Evolutionary conservation across 192 early-diverging fungal genomes (phyloP).

Genomic region (Radiomyces spectabilis): DNA sequence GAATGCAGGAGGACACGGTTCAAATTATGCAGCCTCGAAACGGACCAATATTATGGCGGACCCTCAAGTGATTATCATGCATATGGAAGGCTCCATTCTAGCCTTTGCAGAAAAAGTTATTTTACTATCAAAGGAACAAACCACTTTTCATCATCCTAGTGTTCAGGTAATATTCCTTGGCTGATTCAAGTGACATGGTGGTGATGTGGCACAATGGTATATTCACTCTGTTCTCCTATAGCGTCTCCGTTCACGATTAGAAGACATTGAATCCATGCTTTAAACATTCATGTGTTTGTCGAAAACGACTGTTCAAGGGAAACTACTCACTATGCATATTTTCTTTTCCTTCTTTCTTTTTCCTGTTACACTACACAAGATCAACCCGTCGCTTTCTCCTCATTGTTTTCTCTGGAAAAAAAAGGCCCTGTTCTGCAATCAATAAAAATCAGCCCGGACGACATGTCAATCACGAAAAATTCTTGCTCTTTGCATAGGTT

Average conservation of each 20-base stretch:
- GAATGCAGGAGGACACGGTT: neutral
- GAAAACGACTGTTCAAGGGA: neutral
- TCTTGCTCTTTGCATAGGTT: too few species aligned
- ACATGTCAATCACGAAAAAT: too few species aligned
- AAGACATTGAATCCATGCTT: neutral
- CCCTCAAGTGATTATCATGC: neutral
- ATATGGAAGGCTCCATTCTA: neutral
- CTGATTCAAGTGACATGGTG: neutral
- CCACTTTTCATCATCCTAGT: neutral
- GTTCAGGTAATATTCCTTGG: neutral
- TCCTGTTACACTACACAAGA: neutral
- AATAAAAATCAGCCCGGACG: too few species aligned
- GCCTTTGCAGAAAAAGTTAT: neutral
- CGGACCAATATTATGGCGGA: neutral
- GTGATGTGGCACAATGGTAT: neutral
- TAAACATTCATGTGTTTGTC: neutral
- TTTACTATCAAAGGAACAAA: neutral
- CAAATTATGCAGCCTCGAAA: neutral
- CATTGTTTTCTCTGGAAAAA: too few species aligned
- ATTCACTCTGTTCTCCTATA: too few species aligned
- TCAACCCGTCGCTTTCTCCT: neutral
- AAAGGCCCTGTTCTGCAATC: too few species aligned
- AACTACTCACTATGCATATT: neutral
- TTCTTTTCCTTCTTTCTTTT: neutral
- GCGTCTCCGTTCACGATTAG: too few species aligned